Percentiles rank a stretch among this genome's conserved stretches.
Conservation (phyloP, 2,329 filamentous ascomycete species). For the Pyrenochaeta sp. region DNA sequence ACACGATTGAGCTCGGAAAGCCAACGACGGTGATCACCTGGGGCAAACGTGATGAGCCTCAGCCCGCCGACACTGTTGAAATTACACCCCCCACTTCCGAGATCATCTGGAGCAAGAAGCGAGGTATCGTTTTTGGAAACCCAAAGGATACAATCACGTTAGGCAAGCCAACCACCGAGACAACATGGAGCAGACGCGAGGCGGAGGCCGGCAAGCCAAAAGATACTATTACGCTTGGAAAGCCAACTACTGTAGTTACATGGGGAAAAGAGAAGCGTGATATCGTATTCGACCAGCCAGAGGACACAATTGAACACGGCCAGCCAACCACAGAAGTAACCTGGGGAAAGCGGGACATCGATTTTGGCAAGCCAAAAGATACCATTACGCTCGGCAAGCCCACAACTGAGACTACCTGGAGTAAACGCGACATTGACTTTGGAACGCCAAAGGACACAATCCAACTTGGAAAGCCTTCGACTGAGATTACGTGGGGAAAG, state of each 20-base stretch:
- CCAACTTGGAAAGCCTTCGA: conserved; percentile 22
- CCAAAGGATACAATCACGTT: conserved; percentile 21
- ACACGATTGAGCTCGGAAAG: conserved; percentile 22
- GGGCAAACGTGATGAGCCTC: conserved; percentile 16
- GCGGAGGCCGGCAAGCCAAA: conserved; percentile 3
- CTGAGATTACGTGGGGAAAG: conserved; percentile 25
- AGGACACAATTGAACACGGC: conserved; percentile 16
- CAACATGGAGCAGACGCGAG: conserved; percentile 31
- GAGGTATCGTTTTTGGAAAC: background rate
- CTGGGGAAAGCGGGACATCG: conserved; percentile 13
- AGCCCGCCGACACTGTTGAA: conserved; percentile 13
- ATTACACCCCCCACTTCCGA: conserved; percentile 20
- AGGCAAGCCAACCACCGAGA: conserved; percentile 22
- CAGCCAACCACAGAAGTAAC: conserved; percentile 18
- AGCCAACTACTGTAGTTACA: conserved; percentile 18
- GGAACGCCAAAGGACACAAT: conserved; percentile 20
- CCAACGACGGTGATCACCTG: conserved; percentile 26
- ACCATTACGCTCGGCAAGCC: conserved; percentile 25
- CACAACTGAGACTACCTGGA: conserved; percentile 25
- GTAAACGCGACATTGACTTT: conserved; percentile 16
- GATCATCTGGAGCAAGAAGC: conserved; percentile 15
- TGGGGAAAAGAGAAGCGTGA: conserved; percentile 29
- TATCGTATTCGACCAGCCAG: background rate
- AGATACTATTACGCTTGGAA: conserved; percentile 13
- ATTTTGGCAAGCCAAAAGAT: conserved; percentile 9